Conservation (phyloP, 2,329 filamentous ascomycete species). For the Epichloe glyceriae region DNA sequence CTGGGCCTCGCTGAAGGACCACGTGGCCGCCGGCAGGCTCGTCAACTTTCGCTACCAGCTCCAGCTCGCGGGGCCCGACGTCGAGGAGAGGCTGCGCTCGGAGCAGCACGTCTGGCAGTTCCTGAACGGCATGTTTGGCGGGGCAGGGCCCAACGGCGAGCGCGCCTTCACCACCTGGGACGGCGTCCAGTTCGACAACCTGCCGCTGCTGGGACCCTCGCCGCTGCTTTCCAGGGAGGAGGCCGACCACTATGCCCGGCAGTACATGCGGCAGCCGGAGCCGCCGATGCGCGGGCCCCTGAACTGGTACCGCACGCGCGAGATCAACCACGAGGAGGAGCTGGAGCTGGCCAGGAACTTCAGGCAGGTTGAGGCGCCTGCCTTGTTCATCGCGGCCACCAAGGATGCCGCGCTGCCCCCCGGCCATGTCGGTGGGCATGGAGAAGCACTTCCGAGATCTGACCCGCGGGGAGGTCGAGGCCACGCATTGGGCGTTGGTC, state of each 20-base stretch:
- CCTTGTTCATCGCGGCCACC: constrained; percentile 62
- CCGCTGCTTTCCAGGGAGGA: constrained; percentile 54
- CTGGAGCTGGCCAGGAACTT: constrained; percentile 42
- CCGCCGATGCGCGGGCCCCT: constrained; percentile 62
- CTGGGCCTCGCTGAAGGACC: constrained; percentile 44
- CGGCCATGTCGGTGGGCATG: constrained; percentile 61
- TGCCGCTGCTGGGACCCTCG: constrained; percentile 43
- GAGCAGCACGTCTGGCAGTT: constrained; percentile 55
- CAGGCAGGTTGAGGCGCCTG: constrained; percentile 44
- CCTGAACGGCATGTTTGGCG: constrained; percentile 60
- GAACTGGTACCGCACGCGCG: constrained; percentile 75
- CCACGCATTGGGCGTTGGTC: constrained; percentile 73
- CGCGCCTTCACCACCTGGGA: constrained; percentile 42
- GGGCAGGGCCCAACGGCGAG: constrained; percentile 41
- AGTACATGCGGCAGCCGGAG: constrained; percentile 47
- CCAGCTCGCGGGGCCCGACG: constrained; percentile 57
- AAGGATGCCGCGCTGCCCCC: constrained; percentile 61
- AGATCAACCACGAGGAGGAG: constrained; percentile 70
- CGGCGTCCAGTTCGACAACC: constrained; percentile 51
- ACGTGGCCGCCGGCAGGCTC: constrained; percentile 39
- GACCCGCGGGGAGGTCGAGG: constrained; percentile 50
- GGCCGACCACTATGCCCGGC: constrained; percentile 61
- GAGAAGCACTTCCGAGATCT: constrained; percentile 51
- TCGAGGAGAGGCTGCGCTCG: constrained; percentile 45
- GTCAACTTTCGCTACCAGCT: constrained; percentile 76